These are phyloP conservation scores for Fusarium fujikuroi DNA, from an alignment of 2,329 filamentous ascomycete genomes.

Conservation along the genomic window DNA sequence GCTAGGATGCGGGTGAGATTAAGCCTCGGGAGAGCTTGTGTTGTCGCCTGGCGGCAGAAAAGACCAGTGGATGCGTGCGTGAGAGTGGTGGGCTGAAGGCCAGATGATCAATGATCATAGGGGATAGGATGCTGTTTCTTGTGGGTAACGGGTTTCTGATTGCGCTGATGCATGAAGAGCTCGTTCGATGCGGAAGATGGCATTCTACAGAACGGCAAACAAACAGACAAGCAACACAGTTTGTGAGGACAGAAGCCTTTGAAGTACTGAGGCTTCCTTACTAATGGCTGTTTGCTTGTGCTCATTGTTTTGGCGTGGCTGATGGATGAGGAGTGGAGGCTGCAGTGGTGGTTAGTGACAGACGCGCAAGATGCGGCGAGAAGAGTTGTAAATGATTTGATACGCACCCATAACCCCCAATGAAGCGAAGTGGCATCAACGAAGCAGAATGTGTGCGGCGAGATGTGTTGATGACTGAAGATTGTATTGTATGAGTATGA, in stretches of 20 bases:
- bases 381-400: conserved; percentile 48
- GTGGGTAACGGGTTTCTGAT: conserved; percentile 21
- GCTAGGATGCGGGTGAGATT: conserved; percentile 30
- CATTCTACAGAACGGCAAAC: conserved; percentile 38
- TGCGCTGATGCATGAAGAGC: neutral
- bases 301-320: conserved; percentile 38
- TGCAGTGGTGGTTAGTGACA: conserved; percentile 42
- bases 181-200: conserved; percentile 30
- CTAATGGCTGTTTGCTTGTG: conserved; percentile 33
- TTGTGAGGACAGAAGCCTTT: conserved; percentile 15
- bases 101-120: conserved; percentile 44
- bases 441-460: conserved; percentile 25
- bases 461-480: conserved; percentile 35
- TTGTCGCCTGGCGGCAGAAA: conserved; percentile 40
- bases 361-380: conserved; percentile 45
- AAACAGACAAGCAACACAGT: conserved; percentile 16
- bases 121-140: conserved; percentile 42
- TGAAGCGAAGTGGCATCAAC: conserved; percentile 43
- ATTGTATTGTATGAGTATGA: conserved; percentile 25
- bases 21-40: conserved; percentile 43
- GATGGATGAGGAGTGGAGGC: conserved; percentile 42
- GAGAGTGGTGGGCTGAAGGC: conserved; percentile 50
- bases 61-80: conserved; percentile 46
- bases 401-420: conserved; percentile 42
- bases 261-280: conserved; percentile 24